Conservation (phyloP, 2,329 filamentous ascomycete species). For the Aspergillus proliferans region DNA sequence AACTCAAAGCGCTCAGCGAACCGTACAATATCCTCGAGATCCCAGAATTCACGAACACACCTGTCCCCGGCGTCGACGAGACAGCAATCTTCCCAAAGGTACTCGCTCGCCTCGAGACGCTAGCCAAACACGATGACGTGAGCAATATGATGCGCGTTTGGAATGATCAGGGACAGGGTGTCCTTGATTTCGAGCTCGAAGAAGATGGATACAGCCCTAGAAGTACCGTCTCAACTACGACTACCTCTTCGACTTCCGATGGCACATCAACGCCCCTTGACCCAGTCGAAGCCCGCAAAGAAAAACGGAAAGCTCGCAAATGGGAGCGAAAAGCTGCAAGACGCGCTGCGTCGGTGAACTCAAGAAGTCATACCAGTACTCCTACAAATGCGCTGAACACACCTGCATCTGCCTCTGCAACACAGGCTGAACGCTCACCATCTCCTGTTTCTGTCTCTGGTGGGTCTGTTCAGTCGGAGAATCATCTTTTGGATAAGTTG, state of each 20-base stretch:
- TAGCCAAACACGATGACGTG: slow-evolving; percentile 46
- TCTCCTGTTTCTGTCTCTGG: slow-evolving; percentile 9
- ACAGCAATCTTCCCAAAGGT: slow-evolving; percentile 46
- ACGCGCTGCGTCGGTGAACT: background rate
- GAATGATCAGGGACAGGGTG: slow-evolving; percentile 14
- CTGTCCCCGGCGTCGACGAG: slow-evolving; percentile 34
- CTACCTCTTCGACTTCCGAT: background rate
- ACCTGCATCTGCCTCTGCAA: background rate
- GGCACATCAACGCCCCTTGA: slow-evolving; percentile 1
- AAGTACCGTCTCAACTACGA: too few species aligned
- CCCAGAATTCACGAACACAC: slow-evolving; percentile 61
- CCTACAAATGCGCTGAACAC: background rate
- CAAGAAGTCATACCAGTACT: background rate
- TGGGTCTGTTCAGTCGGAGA: slow-evolving; percentile 11
- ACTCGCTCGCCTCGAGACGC: slow-evolving; percentile 46
- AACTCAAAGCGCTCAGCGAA: slow-evolving; percentile 72
- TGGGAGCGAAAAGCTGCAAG: slow-evolving; percentile 6
- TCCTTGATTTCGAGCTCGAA: background rate
- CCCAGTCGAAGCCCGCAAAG: slow-evolving; percentile 10
- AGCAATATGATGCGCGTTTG: slow-evolving; percentile 37
- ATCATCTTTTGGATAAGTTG: slow-evolving; percentile 18
- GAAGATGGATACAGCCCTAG: too few species aligned
- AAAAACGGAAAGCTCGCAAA: slow-evolving; percentile 17
- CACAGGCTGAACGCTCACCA: slow-evolving; percentile 3
- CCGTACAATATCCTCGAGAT: slow-evolving; percentile 77